These are phyloP conservation scores for Starmera stellimalicola DNA, from an alignment of 1,139 yeast genomes.

Conservation along the genomic window DNA sequence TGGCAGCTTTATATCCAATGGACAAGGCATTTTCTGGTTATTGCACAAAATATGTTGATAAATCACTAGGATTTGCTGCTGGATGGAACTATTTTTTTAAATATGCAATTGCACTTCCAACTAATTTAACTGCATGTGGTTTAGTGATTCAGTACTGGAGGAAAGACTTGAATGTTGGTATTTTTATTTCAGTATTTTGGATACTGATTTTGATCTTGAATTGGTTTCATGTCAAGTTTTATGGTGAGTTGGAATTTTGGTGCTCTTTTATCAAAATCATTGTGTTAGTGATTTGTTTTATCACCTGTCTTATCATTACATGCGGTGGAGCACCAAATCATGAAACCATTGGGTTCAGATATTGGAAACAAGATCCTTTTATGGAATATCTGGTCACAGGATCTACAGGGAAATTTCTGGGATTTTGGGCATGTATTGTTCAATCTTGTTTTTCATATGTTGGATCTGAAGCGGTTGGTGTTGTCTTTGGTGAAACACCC, in stretches of 20 bases:
- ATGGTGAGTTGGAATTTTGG: slow-evolving; percentile 12
- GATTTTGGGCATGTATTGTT: slow-evolving; percentile 31
- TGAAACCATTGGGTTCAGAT: slow-evolving; percentile 1
- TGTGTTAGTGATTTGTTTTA: neutral
- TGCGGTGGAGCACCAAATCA: slow-evolving; percentile 1
- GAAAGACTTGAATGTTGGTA: slow-evolving; percentile 44
- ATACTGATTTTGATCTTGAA: slow-evolving; percentile 32
- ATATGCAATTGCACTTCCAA: slow-evolving; percentile 62
- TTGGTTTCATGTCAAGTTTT: slow-evolving; percentile 25
- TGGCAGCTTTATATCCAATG: slow-evolving; percentile 49
- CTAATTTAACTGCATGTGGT: slow-evolving; percentile 43
- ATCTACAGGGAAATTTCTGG: slow-evolving; percentile 39
- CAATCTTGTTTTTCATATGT: slow-evolving; percentile 33
- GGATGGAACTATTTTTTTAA: slow-evolving; percentile 68
- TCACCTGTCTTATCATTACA: neutral
- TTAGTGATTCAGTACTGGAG: slow-evolving; percentile 55
- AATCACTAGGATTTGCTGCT: slow-evolving; percentile 56
- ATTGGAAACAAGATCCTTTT: slow-evolving; percentile 1
- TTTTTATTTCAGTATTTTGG: slow-evolving; percentile 47
- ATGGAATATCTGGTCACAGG: slow-evolving; percentile 2
- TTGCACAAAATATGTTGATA: slow-evolving; percentile 43
- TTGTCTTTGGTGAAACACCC: slow-evolving; percentile 66
- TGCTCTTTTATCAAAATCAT: neutral
- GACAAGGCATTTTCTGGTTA: slow-evolving; percentile 41
- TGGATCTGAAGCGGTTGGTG: slow-evolving; percentile 60